Percentiles rank a stretch among this genome's conserved stretches.
Evolutionary conservation across 352 stramenopile genomes (phyloP).

Genomic region (Chrysophaeum taylorii): DNA sequence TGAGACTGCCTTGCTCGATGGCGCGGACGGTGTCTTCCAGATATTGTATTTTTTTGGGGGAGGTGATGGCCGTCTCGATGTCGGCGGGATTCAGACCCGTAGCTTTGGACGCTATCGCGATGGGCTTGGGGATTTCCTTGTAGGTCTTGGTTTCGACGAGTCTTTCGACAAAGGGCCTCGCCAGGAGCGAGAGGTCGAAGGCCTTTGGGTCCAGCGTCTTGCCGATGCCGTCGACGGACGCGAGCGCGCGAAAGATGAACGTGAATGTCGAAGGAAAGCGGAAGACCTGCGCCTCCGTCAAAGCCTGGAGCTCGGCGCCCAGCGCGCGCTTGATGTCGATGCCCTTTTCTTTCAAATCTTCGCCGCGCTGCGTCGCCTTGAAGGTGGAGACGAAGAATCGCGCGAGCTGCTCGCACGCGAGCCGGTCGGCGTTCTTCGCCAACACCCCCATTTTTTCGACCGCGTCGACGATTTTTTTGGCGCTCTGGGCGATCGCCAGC

Average conservation of each 20-base stretch:
- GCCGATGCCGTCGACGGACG: conserved; percentile 65
- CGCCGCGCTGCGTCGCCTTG: conserved; percentile 54
- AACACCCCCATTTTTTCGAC: conserved; percentile 65
- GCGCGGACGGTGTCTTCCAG: conserved; percentile 57
- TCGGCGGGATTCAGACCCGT: conserved; percentile 52
- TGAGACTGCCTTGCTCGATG: conserved; percentile 58
- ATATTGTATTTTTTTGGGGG: conserved; percentile 56
- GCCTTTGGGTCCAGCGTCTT: conserved; percentile 59
- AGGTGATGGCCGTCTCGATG: conserved; percentile 50
- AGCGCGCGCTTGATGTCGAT: conserved; percentile 51
- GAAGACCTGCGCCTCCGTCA: conserved; percentile 55
- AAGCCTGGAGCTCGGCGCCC: conserved; percentile 43
- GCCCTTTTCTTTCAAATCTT: conserved; percentile 28
- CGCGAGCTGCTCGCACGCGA: conserved; percentile 64
- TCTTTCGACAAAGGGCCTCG: conserved; percentile 64
- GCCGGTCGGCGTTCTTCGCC: conserved; percentile 50
- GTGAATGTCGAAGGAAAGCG: conserved; percentile 63
- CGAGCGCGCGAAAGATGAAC: conserved; percentile 71
- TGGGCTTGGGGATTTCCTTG: conserved; percentile 31
- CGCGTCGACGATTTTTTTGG: conserved; percentile 50
- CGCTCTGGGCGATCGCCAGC: conserved; percentile 42
- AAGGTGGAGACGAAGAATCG: conserved; percentile 57
- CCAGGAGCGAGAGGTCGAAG: conserved; percentile 63
- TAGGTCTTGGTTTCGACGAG: conserved; percentile 58
- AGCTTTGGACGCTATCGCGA: conserved; percentile 42